Conservation (phyloP, 1,284 basidiomycete species). For the Sutorius eximius region DNA sequence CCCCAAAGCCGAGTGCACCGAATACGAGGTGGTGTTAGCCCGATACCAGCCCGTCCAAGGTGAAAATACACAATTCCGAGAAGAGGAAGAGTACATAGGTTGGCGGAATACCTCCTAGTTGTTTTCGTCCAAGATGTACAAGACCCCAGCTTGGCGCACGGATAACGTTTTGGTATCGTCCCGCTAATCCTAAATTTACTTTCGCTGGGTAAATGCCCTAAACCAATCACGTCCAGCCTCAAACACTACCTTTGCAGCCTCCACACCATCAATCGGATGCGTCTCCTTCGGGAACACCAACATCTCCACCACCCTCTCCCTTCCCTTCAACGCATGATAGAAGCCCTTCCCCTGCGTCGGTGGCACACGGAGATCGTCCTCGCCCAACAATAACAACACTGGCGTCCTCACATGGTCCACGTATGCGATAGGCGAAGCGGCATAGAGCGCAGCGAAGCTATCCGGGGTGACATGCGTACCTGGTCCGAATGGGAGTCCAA, state of each 20-base stretch:
- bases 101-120: no score
- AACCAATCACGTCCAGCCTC: slow-evolving; percentile 58
- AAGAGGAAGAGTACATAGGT: no score
- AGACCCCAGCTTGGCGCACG: no score
- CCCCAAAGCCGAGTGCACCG: no score
- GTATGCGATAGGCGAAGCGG: slow-evolving; percentile 58
- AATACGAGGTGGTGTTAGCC: no score
- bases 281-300: slow-evolving; percentile 62
- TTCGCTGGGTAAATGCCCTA: slow-evolving; percentile 25
- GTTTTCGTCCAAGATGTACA: no score
- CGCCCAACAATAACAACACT: slow-evolving; percentile 61
- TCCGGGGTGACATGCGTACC: slow-evolving; percentile 45
- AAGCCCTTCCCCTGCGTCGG: slow-evolving; percentile 62
- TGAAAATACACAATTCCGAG: no score
- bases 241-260: slow-evolving; percentile 51
- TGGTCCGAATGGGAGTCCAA: slow-evolving; percentile 41
- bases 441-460: slow-evolving; percentile 45
- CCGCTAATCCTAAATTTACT: neutral
- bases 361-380: slow-evolving; percentile 61
- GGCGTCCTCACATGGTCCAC: slow-evolving; percentile 53
- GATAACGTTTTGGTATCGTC: no score
- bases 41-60: no score
- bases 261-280: slow-evolving; percentile 64
- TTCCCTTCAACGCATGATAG: slow-evolving; percentile 63
- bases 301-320: slow-evolving; percentile 50